These are phyloP conservation scores for Elsinoe necatrix DNA, from an alignment of 2,329 filamentous ascomycete species.

Conservation along the genomic window DNA sequence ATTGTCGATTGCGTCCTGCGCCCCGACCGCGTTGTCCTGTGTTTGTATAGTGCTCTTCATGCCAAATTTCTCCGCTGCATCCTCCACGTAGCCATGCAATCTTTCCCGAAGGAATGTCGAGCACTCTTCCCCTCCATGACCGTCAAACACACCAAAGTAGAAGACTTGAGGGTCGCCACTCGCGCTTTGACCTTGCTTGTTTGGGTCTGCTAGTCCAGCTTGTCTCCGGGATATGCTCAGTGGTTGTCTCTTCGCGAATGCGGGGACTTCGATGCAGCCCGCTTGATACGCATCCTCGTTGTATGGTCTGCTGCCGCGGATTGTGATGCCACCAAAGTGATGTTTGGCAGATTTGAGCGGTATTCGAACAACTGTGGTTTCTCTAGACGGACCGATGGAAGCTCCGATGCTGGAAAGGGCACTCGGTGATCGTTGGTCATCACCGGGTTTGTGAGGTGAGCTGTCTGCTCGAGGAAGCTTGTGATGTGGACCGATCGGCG, in stretches of 20 bases:
- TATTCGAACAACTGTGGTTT: constrained; percentile 90
- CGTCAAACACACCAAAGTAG: constrained; percentile 95
- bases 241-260: constrained; percentile 78
- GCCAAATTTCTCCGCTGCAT: constrained; percentile 66
- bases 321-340: constrained; percentile 76
- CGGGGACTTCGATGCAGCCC: constrained; percentile 84
- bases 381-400: constrained; percentile 55
- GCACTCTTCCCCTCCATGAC: constrained; percentile 84
- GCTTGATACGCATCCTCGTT: constrained; percentile 95
- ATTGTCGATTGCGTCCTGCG: constrained; percentile 13
- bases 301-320: constrained; percentile 72
- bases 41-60: constrained; percentile 64
- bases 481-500: constrained; percentile 55
- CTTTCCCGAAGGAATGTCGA: constrained; percentile 77
- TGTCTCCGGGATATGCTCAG: constrained; percentile 45
- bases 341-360: constrained; percentile 90
- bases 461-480: constrained; percentile 81
- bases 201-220: constrained; percentile 23
- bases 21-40: constrained; percentile 17
- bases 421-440: constrained; percentile 30
- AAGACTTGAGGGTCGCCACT: constrained; percentile 92
- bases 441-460: constrained; percentile 54
- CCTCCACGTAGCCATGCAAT: constrained; percentile 82
- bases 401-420: constrained; percentile 38
- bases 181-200: constrained; percentile 60